Base-by-base conservation (phyloP, 805 yeast species). In the Dipodascopsis uninucleata region DNA sequence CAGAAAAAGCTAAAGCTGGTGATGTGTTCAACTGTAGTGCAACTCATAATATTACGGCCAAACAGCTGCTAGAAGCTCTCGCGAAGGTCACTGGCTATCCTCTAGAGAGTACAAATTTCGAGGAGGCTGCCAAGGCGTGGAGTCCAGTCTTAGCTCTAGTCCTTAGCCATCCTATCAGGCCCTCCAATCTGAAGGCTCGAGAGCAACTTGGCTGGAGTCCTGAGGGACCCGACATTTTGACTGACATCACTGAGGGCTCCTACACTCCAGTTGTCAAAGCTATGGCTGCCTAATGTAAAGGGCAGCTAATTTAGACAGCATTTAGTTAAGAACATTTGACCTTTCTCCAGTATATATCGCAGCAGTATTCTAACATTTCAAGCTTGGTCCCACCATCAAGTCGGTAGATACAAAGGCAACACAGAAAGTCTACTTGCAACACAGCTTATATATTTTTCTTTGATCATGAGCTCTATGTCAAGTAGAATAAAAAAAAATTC, bases 1-100 rank as follows among this genome's bases (percentile, higher is more conserved):
- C 60, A 32, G 58, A 63, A 42, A 55, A 57, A 29, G 58, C 63
- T 21, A 38, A 43, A 32, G 52, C 67, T 41, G 62, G 66, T 28
- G 36, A 40, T 28, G 49, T 47, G 37, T 60, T 58, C 41, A 53
- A 63, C 46, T 63, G 61, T n/a, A 42, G 51, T 36, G 56, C 51
- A 23, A 68, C 63, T 33, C 41, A 36, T 8, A 52, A 54, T 20
- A 36, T 64, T 16, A 36, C 45, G 18, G 14, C 50, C n/a, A 61
- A 60, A 31, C 56, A 47, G 3, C 58, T 69, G 33, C 62, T 64
- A 7, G 57, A 43, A n/a, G 55, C 54, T 5, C 51, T 66, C 34
- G 63, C 60, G 9, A 12, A 6, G 14, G 44, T 20, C 12, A 24
- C 31, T 9, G 28, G 24, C 12, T 12, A n/a, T 12, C 43, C 44